phyloP scores from a whole-genome alignment of 2,329 filamentous ascomycete genomes.

The Exophiala viscosa region DNA sequence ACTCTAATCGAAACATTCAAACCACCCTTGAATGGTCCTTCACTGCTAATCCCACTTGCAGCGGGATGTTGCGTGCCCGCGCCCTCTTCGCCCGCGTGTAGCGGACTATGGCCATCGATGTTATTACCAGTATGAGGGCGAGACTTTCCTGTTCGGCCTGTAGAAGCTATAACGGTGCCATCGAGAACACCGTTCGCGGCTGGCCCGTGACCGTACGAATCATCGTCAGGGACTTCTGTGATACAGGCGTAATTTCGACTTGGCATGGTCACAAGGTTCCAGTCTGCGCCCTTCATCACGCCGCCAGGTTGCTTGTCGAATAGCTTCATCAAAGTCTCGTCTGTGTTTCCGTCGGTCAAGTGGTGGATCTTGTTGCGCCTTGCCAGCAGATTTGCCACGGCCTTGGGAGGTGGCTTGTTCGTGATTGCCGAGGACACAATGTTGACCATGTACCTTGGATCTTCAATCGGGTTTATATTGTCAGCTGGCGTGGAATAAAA shows the following conservation, averaged over 20 bases:
- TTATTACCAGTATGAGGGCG: constrained; percentile 20
- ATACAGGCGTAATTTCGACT: constrained; percentile 63
- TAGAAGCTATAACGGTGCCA: constrained; percentile 14
- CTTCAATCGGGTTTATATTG: constrained; percentile 54
- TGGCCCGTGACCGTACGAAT: constrained; percentile 1
- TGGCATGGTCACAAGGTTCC: constrained; percentile 82
- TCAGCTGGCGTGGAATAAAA: constrained; percentile 62
- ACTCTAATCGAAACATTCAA: constrained; percentile 46
- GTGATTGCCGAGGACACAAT: constrained; percentile 63
- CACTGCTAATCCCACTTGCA: constrained; percentile 48
- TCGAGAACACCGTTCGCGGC: constrained; percentile 28
- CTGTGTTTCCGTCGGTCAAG: constrained; percentile 55
- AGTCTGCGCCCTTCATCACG: constrained; percentile 60
- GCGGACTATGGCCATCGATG: constrained; percentile 61
- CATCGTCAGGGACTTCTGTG: constrained; percentile 45
- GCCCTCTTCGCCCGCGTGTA: constrained; percentile 72
- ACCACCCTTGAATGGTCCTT: constrained; percentile 39
- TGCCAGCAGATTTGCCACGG: constrained; percentile 62
- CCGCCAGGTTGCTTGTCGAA: constrained; percentile 60
- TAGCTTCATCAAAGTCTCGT: constrained; percentile 61
- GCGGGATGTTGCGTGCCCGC: constrained; percentile 77
- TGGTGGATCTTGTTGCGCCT: constrained; percentile 64
- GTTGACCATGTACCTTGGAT: constrained; percentile 63
- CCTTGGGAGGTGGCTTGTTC: constrained; percentile 63
- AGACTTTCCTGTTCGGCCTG: constrained; percentile 21